phyloP scores from a whole-genome alignment of 257 asterid genomes.

The Solanum piurae region DNA sequence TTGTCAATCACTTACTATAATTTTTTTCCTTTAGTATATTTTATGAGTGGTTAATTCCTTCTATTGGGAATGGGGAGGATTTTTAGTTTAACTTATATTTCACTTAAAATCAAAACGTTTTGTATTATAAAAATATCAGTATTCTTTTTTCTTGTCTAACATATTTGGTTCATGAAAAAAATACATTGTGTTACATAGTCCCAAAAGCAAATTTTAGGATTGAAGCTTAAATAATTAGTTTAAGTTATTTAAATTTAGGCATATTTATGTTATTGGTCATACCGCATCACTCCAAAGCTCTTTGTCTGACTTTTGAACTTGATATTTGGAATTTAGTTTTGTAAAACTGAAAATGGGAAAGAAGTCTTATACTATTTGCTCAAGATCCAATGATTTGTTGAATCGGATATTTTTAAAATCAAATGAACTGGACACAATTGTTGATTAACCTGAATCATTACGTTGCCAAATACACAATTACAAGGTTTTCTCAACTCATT shows the following conservation, averaged over 20 bases:
- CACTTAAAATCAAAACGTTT: neutral
- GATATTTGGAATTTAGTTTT: neutral
- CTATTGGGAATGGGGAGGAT: neutral
- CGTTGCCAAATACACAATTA: neutral
- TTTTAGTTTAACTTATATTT: neutral
- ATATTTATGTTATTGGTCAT: neutral
- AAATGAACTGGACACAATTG: neutral
- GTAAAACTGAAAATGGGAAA: neutral
- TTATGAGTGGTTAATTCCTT: too few relatives aligned
- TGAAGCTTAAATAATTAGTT: neutral
- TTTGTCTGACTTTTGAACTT: too few relatives aligned
- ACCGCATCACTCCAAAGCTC: neutral
- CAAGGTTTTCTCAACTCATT: too few relatives aligned
- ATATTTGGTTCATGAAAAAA: neutral
- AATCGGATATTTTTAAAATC: neutral
- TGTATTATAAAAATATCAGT: neutral
- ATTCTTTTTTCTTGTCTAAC: neutral
- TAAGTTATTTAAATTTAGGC: neutral
- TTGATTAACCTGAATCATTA: neutral
- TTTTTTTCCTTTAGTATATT: too few relatives aligned
- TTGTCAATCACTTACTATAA: neutral
- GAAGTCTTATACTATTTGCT: neutral
- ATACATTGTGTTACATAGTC: neutral
- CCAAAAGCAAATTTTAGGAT: neutral
- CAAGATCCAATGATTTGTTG: neutral